phyloP scores from a whole-genome alignment of 1,139 yeast genomes.

The Yamadazyma atlantica region DNA sequence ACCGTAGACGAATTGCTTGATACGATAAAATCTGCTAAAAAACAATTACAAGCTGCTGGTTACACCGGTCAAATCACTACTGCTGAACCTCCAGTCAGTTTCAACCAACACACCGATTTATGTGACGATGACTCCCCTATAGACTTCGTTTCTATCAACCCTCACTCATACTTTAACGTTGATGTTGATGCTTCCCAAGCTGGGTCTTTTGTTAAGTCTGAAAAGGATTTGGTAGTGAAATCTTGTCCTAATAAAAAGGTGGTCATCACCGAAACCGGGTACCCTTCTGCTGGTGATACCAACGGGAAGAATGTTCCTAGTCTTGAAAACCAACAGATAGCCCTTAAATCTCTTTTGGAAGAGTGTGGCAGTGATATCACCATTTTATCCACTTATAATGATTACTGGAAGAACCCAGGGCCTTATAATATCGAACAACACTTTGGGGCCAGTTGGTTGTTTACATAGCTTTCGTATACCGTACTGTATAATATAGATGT shows the following conservation, averaged over 20 bases:
- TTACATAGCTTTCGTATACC: constrained; percentile 15
- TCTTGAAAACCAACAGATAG: constrained; percentile 65
- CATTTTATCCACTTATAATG: constrained; percentile 74
- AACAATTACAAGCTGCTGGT: constrained; percentile 61
- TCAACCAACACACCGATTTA: constrained; percentile 58
- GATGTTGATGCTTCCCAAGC: constrained; percentile 61
- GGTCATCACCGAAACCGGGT: constrained; percentile 82
- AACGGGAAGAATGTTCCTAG: constrained; percentile 78
- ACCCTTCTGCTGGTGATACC: constrained; percentile 70
- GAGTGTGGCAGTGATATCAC: constrained; percentile 61
- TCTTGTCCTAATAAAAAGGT: constrained; percentile 53
- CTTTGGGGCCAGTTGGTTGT: constrained; percentile 65
- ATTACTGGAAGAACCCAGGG: constrained; percentile 88
- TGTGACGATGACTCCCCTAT: constrained; percentile 62
- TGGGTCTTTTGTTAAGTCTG: constrained; percentile 70
- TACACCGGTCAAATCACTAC: constrained; percentile 77
- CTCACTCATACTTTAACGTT: constrained; percentile 81
- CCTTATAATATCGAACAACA: constrained; percentile 80
- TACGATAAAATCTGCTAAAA: constrained; percentile 65
- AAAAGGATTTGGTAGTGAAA: constrained; percentile 51
- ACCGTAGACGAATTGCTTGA: constrained; percentile 56
- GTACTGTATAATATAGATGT: constrained; percentile 6
- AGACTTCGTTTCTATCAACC: constrained; percentile 81
- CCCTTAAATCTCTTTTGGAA: constrained; percentile 60
- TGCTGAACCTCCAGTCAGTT: constrained; percentile 85